Percentiles rank a stretch among this genome's conserved stretches.
Conservation (phyloP, 2,329 filamentous ascomycete genomes). For the Davidsoniella neocaledoniae region DNA sequence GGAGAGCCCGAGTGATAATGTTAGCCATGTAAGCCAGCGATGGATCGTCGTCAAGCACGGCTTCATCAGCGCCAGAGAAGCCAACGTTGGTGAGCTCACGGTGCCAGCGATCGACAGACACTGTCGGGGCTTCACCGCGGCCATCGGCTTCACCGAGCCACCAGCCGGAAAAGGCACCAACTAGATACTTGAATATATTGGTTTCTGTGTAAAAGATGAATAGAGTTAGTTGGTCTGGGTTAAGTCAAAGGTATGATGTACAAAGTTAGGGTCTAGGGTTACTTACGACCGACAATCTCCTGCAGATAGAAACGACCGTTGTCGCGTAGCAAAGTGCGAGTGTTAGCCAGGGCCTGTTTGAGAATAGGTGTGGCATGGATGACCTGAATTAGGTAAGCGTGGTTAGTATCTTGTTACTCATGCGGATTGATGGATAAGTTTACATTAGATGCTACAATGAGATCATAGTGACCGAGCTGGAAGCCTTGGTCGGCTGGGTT, state of each 20-base stretch:
- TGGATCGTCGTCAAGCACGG: too few relatives aligned
- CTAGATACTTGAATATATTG: slow-evolving; percentile 10
- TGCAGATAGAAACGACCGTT: slow-evolving; percentile 18
- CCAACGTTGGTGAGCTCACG: too few relatives aligned
- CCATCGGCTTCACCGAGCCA: slow-evolving; percentile 21
- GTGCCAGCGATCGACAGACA: too few relatives aligned
- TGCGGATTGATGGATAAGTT: too few relatives aligned
- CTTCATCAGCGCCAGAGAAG: too few relatives aligned
- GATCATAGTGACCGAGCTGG: slow-evolving; percentile 14
- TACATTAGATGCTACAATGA: slow-evolving; percentile 16
- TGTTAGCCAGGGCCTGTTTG: slow-evolving; percentile 14
- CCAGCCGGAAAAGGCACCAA: slow-evolving; percentile 17
- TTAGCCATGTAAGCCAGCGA: too few relatives aligned
- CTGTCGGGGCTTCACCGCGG: neutral
- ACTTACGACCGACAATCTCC: slow-evolving; percentile 14
- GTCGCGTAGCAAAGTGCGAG: slow-evolving; percentile 16
- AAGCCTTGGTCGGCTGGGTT: slow-evolving; percentile 13
- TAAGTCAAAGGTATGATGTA: too few relatives aligned
- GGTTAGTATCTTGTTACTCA: too few relatives aligned
- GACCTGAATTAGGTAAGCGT: slow-evolving; percentile 10
- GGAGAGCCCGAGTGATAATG: too few relatives aligned
- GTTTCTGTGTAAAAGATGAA: neutral
- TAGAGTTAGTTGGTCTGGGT: too few relatives aligned
- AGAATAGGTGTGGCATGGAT: slow-evolving; percentile 19
- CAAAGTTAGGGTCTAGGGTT: too few relatives aligned